phyloP scores from a whole-genome alignment of 2,329 filamentous ascomycete species.

The Aspergillus versicolor region DNA sequence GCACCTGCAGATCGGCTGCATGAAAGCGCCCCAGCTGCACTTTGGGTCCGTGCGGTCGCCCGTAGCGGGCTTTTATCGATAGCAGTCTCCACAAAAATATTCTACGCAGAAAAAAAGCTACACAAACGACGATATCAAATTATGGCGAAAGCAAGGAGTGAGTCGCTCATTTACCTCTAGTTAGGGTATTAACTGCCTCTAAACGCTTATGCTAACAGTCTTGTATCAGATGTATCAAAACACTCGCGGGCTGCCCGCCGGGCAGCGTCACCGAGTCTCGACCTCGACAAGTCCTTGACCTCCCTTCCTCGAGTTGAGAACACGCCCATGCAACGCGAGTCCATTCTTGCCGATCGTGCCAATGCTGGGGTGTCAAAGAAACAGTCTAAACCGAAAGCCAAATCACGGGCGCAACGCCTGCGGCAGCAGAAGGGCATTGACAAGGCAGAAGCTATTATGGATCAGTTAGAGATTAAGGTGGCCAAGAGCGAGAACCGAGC shows the following conservation, averaged over 20 bases:
- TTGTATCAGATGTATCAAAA: constrained; percentile 47
- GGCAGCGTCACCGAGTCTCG: constrained; percentile 54
- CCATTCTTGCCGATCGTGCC: constrained; percentile 51
- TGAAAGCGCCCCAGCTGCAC: constrained; percentile 23
- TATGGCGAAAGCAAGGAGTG: constrained; percentile 42
- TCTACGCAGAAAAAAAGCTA: constrained; percentile 5
- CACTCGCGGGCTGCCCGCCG: constrained; percentile 61
- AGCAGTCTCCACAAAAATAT: constrained; percentile 31
- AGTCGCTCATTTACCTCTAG: constrained; percentile 12
- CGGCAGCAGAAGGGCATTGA: constrained; percentile 57
- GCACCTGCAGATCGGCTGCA: constrained; percentile 10
- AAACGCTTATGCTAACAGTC: constrained; percentile 11
- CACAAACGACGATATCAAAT: constrained; percentile 13
- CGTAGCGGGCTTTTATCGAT: constrained; percentile 40
- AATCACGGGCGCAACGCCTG: constrained; percentile 54
- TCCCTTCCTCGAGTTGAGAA: constrained; percentile 42
- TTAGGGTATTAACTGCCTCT: background rate
- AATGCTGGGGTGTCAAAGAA: constrained; percentile 56
- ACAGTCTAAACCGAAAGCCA: constrained; percentile 45
- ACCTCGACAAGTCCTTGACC: constrained; percentile 52
- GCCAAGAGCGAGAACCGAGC: constrained; percentile 51
- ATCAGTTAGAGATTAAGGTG: constrained; percentile 57
- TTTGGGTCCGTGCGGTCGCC: constrained; percentile 24
- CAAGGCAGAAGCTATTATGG: constrained; percentile 54
- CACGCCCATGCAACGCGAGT: constrained; percentile 39